Base-by-base conservation (phyloP, 257 asterid genomes). In the Agastache rugosa region DNA sequence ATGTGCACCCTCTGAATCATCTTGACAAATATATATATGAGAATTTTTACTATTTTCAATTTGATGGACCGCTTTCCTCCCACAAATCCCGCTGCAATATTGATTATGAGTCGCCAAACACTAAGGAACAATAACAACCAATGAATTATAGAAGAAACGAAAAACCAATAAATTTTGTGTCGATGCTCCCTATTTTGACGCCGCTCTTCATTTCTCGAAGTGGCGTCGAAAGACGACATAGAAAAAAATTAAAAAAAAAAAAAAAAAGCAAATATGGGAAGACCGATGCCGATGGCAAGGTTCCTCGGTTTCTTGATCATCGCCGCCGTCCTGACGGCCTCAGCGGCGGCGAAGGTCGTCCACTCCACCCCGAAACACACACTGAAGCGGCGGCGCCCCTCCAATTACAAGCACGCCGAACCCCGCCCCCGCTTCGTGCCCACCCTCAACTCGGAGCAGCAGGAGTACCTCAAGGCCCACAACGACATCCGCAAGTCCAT, bases 401-500 rank as follows among this genome's bases (percentile, higher is more conserved):
- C 55, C 47, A 8, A 22, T 20, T 6, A n/a, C 8, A 8, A 47
- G 12, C 27, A 6, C 5, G 2, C 45, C 3, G 41, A 8, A 62
- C 19, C 16, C 15, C 71, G 47, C 2, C 71, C 75, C 3, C 11
- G 2, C 29, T 79, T 25, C 75, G 51, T 65, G 1, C 86, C 88
- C 0, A 19, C 14, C 0, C 80, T 60, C 68, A 31, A 86, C 37
- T 12, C 29, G 77, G 91, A 84, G 71, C 97, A 89, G 41, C 63
- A 66, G 53, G 83, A 65, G 12, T 89, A 83, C 61, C 78, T 91
- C 9, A 39, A 54, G 6, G 88, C 89, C 5, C 96, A 91, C 86
- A 87, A 91, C 76, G 80, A 31, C 31, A 17, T 84, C 41, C 83
- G 97, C 10, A 9, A 6, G 15, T 70, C 10, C 23, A 63, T 67